Evolutionary conservation across 1,284 basidiomycete species (phyloP).

Genomic region (Malassezia caprae): DNA sequence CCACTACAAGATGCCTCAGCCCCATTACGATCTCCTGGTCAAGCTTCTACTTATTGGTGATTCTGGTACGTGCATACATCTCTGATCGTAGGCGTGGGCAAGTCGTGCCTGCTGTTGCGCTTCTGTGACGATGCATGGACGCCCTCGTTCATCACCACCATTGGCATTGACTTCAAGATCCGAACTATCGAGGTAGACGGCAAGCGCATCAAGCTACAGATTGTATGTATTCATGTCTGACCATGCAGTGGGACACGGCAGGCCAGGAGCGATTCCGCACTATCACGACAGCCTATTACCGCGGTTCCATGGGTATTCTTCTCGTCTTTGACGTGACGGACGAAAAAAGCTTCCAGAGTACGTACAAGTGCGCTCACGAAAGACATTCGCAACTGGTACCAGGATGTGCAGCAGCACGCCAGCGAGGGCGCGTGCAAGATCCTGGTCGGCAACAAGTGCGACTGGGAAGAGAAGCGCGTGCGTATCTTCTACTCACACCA

Average conservation of each 20-base stretch:
- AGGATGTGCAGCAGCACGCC: constrained; percentile 97
- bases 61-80: constrained; percentile 11
- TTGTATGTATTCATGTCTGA: constrained; percentile 56
- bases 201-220: constrained; percentile 90
- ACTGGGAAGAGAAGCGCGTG: constrained; percentile 87
- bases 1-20: constrained; percentile 33
- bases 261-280: constrained; percentile 98
- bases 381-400: constrained; percentile 99
- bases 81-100: constrained; percentile 58
- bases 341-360: constrained; percentile 93
- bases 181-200: constrained; percentile 92
- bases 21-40: constrained; percentile 44
- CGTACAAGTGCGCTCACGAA: constrained; percentile 42
- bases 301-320: constrained; percentile 97
- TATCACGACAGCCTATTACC: constrained; percentile 99
- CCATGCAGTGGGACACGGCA: constrained; percentile 85
- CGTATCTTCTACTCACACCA: constrained; percentile 16
- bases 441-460: constrained; percentile 96
- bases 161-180: constrained; percentile 62
- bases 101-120: constrained; percentile 91
- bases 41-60: constrained; percentile 42
- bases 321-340: constrained; percentile 98
- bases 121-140: constrained; percentile 99
- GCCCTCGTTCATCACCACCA: constrained; percentile 97
- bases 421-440: constrained; percentile 99